Conservation (phyloP, 768 basidiomycete genomes). For the Naganishia friedmannii region DNA sequence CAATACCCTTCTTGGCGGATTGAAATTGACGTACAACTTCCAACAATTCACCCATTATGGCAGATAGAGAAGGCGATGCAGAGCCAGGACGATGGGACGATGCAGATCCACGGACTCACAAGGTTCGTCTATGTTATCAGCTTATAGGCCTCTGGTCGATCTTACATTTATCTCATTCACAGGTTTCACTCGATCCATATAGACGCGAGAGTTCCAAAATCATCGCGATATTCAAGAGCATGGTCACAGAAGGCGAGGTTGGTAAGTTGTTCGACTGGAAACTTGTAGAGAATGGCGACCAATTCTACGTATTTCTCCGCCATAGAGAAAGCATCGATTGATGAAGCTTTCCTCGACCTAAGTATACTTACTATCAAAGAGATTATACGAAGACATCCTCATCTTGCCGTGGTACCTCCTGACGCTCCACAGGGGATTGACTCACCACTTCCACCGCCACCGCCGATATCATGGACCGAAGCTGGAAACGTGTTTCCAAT, state of each 20-base stretch:
- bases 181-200: slow-evolving; percentile 93
- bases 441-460: slow-evolving; percentile 45
- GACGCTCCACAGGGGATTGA: slow-evolving; percentile 67
- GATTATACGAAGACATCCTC: slow-evolving; percentile 70
- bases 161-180: neutral
- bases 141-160: neutral
- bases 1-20: neutral
- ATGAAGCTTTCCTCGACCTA: slow-evolving; percentile 93
- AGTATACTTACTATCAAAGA: slow-evolving; percentile 73
- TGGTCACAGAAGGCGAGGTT: slow-evolving; percentile 73
- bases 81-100: slow-evolving; percentile 92
- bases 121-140: slow-evolving; percentile 57
- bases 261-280: slow-evolving; percentile 57
- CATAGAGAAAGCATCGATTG: slow-evolving; percentile 92
- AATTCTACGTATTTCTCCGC: neutral
- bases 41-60: neutral
- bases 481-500: slow-evolving; percentile 50
- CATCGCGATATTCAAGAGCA: slow-evolving; percentile 73
- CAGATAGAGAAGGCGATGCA: slow-evolving; percentile 45
- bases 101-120: slow-evolving; percentile 83
- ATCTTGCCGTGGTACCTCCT: slow-evolving; percentile 67
- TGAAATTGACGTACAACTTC: neutral
- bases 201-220: slow-evolving; percentile 86
- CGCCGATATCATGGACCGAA: slow-evolving; percentile 47
- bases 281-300: neutral